Evolutionary conservation across 2,329 filamentous ascomycete genomes (phyloP).

Genomic region (Pseudogymnoascus sp.): DNA sequence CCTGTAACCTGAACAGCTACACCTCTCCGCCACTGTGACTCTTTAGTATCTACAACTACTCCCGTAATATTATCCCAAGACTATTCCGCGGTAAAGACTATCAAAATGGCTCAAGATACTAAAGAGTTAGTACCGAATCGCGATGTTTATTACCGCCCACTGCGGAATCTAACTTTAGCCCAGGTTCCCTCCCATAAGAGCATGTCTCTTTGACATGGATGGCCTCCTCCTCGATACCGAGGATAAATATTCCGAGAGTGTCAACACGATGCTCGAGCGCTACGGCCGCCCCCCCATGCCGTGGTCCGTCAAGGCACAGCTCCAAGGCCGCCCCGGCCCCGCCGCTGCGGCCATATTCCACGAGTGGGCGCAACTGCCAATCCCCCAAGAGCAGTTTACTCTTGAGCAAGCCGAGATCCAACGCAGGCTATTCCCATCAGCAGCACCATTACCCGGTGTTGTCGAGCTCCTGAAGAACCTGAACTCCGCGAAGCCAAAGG

Average conservation of each 20-base stretch:
- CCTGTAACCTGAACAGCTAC: slow-evolving; percentile 1
- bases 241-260: slow-evolving; percentile 78
- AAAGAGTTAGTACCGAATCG: slow-evolving; percentile 7
- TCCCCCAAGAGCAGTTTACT: slow-evolving; percentile 59
- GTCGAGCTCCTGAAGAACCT: slow-evolving; percentile 56
- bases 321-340: slow-evolving; percentile 34
- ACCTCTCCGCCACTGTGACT: not conserved
- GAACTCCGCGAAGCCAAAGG: slow-evolving; percentile 19
- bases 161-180: slow-evolving; percentile 6
- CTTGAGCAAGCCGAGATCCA: slow-evolving; percentile 55
- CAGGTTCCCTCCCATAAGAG: slow-evolving; percentile 71
- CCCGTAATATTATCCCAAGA: not conserved
- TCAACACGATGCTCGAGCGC: slow-evolving; percentile 71
- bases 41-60: not conserved
- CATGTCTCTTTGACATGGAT: slow-evolving; percentile 98
- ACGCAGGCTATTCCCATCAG: slow-evolving; percentile 58
- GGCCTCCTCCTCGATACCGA: slow-evolving; percentile 90
- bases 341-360: slow-evolving; percentile 53
- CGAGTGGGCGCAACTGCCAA: slow-evolving; percentile 79
- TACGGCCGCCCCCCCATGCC: slow-evolving; percentile 69
- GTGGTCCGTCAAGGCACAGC: slow-evolving; percentile 87
- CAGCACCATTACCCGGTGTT: slow-evolving; percentile 74
- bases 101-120: slow-evolving; percentile 1
- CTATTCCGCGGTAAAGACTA: not conserved
- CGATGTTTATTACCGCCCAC: not conserved